These are phyloP conservation scores for Malus hybrid DNA, from an alignment of 331 rosid genomes.

Conservation along the genomic window DNA sequence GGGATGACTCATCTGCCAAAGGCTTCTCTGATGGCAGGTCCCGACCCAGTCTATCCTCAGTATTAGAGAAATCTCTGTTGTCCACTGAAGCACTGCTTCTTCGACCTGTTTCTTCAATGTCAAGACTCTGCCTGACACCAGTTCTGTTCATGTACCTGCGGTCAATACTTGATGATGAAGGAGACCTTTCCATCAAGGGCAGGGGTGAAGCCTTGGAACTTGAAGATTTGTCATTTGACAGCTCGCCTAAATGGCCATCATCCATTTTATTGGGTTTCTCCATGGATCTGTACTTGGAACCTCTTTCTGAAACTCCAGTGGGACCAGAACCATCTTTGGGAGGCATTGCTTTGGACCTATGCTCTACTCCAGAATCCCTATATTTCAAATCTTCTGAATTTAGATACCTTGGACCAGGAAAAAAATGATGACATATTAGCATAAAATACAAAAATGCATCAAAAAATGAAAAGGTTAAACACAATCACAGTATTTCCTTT, in stretches of 20 bases:
- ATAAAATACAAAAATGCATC: not conserved
- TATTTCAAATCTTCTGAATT: conserved; percentile 57
- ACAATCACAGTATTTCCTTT: not conserved
- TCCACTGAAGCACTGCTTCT: conserved; percentile 45
- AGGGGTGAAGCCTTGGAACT: conserved; percentile 72
- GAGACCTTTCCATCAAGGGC: conserved; percentile 61
- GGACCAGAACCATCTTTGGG: conserved; percentile 42
- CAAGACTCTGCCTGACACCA: conserved; percentile 49
- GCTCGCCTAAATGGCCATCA: conserved; percentile 46
- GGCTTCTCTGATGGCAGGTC: conserved; percentile 58
- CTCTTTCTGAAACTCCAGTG: conserved; percentile 53
- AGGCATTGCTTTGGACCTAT: conserved; percentile 44
- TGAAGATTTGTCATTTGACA: conserved; percentile 59
- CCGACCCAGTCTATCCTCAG: conserved; percentile 54
- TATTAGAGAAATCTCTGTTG: conserved; percentile 48
- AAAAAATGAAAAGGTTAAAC: not conserved
- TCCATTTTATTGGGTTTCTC: conserved; percentile 61
- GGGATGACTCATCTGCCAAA: conserved; percentile 51
- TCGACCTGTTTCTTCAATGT: conserved; percentile 66
- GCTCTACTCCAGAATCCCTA: conserved; percentile 51
- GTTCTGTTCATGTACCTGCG: conserved; percentile 45
- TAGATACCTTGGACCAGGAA: conserved; percentile 39
- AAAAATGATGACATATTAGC: conserved; percentile 7
- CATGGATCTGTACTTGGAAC: conserved; percentile 47
- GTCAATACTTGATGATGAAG: conserved; percentile 63